Percentiles rank a stretch among this genome's conserved stretches.
Conservation (phyloP, 345 rosid species). For the Tarenaya hassleriana region DNA sequence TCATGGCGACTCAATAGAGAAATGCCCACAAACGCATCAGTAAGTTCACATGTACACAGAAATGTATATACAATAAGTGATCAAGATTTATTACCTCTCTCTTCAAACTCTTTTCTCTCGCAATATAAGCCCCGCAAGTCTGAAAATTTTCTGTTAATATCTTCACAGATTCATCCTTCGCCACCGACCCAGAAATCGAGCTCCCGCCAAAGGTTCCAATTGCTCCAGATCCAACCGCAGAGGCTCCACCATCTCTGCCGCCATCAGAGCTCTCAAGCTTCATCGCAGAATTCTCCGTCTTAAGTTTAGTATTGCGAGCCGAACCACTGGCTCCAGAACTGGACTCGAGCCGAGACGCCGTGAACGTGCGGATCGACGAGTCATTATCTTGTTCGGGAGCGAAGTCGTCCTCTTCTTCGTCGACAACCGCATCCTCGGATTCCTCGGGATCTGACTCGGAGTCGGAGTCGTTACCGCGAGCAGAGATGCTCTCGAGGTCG, state of each 20-base stretch:
- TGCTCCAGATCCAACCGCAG: constrained; percentile 36
- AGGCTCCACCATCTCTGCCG: constrained; percentile 47
- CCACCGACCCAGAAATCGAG: constrained; percentile 43
- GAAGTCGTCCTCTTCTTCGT: constrained; percentile 85
- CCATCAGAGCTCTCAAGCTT: constrained; percentile 74
- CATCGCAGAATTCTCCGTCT: constrained; percentile 54
- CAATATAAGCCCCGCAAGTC: constrained; percentile 95
- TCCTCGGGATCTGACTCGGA: constrained; percentile 91
- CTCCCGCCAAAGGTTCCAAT: constrained; percentile 32
- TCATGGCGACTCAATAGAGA: not conserved
- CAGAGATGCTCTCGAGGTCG: constrained; percentile 97
- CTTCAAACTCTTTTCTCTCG: constrained; percentile 87
- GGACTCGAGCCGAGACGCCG: constrained; percentile 70
- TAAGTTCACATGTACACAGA: not conserved
- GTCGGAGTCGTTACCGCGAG: constrained; percentile 71
- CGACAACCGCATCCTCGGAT: constrained; percentile 77
- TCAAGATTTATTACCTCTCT: constrained; percentile 50
- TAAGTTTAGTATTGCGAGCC: constrained; percentile 54
- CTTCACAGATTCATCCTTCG: constrained; percentile 74
- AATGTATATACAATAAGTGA: not conserved
- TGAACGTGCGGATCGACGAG: constrained; percentile 85
- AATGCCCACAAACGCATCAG: constrained; percentile 2
- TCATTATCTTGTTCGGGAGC: constrained; percentile 56
- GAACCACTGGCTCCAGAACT: constrained; percentile 34
- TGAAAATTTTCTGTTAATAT: constrained; percentile 86